A percentile compares a stretch with the other conserved stretches of the same genome.
These are phyloP conservation scores for Ceratobasidium sp. DNA, from an alignment of 1,284 basidiomycete genomes.

Conservation along the genomic window DNA sequence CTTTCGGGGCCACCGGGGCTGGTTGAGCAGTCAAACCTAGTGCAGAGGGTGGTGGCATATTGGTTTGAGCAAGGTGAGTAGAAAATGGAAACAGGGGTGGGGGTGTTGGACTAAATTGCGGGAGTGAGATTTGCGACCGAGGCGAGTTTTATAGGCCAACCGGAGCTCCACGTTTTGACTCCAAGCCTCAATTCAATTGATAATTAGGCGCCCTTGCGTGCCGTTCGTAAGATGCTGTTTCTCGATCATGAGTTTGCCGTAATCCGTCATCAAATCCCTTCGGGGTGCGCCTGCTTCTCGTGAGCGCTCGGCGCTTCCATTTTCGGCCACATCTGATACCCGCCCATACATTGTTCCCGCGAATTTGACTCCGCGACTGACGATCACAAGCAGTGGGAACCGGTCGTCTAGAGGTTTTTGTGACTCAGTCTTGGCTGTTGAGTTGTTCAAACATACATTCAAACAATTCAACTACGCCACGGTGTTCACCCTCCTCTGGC, in stretches of 20 bases:
- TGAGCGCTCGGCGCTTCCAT: neutral
- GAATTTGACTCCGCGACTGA: neutral
- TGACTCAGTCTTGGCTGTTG: no score
- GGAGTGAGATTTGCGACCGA: neutral
- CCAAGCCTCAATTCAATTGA: neutral
- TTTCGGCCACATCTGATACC: conserved; percentile 1
- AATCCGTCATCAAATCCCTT: neutral
- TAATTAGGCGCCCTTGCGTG: neutral
- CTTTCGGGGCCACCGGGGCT: neutral
- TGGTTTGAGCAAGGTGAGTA: neutral
- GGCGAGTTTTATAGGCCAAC: neutral
- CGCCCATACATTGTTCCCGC: neutral
- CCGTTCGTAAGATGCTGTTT: neutral
- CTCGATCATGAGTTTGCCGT: neutral
- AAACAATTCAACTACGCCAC: no score
- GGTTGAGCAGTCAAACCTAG: conserved; percentile 3
- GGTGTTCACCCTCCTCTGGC: no score
- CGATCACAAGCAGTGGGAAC: no score
- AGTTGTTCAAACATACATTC: no score
- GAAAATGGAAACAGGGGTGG: neutral
- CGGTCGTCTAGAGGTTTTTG: no score
- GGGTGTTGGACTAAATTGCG: neutral
- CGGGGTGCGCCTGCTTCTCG: neutral
- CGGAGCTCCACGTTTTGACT: conserved; percentile 1
- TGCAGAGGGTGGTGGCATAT: neutral